Conservation (phyloP, 306 rosid species). For the Dalbergia oliveri region DNA sequence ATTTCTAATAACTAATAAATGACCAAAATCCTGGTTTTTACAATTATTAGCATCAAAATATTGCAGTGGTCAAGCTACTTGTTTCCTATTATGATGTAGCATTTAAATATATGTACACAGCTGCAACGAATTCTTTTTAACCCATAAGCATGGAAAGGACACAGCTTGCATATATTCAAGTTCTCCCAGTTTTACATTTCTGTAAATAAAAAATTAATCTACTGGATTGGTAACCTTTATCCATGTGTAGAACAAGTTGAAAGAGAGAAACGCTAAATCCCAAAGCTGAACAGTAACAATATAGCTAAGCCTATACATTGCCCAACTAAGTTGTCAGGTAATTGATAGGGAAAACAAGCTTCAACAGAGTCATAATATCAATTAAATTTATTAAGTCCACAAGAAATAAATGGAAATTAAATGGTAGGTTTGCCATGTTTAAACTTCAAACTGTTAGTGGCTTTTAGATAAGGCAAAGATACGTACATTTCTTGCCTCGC, state of each 20-base stretch:
- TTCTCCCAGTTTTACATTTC: constrained; percentile 38
- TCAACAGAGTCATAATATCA: constrained; percentile 32
- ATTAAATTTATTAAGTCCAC: constrained; percentile 4
- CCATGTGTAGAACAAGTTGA: neutral
- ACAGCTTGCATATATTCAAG: constrained; percentile 7
- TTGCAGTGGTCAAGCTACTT: constrained; percentile 30
- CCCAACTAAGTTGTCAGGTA: constrained; percentile 20
- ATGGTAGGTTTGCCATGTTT: constrained; percentile 27
- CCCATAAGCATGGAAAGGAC: constrained; percentile 37
- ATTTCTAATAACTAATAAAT: constrained; percentile 29
- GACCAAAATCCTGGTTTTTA: constrained; percentile 22
- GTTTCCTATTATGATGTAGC: constrained; percentile 28
- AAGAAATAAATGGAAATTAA: constrained; percentile 20
- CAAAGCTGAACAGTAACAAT: constrained; percentile 28
- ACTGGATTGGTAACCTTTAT: constrained; percentile 26
- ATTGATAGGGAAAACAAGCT: constrained; percentile 19
- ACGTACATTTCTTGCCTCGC: constrained; percentile 81
- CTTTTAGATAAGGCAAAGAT: constrained; percentile 33
- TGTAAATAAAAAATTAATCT: constrained; percentile 24
- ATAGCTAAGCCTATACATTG: constrained; percentile 7
- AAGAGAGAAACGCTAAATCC: constrained; percentile 23
- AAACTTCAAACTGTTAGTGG: constrained; percentile 31
- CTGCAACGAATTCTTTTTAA: constrained; percentile 19
- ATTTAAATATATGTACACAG: constrained; percentile 19
- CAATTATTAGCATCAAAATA: constrained; percentile 15